Evolutionary conservation across 2,329 filamentous ascomycete genomes (phyloP), one percentile per base, ranked within the genome.

Genomic region (Nemania sp.): DNA sequence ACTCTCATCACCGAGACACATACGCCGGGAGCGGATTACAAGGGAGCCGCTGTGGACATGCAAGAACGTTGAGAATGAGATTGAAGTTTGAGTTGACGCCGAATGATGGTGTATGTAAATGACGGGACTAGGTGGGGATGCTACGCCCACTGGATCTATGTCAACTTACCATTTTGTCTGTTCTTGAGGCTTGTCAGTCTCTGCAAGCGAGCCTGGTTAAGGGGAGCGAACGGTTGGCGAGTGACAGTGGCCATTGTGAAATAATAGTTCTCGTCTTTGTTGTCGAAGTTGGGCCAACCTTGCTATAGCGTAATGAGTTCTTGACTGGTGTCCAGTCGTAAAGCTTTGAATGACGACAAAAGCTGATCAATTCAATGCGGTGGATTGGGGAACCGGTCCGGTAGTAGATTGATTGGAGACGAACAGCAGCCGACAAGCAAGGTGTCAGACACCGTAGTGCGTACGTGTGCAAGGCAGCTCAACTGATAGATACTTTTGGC

Each of bases 101-200:
- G 11, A n/a, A 43, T 19, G 19, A 31, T 36, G 0, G 15, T 14
- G 40, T 23, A n/a, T n/a, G n/a, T n/a, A n/a, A 22, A 24, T 41
- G 15, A 20, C 8, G 15, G n/a, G 48, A 26, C 14, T 11, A 33
- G 24, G 39, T 3, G 2, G 34, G 17, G 24, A 23, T n/a, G n/a
- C n/a, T n/a, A n/a, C n/a, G n/a, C n/a, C n/a, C n/a, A n/a, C n/a
- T n/a, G n/a, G n/a, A n/a, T n/a, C 42, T 44, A 31, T 14, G 11
- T 30, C 34, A 52, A 77, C 80, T 63, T 80, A 87, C 84, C 80
- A 77, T 86, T 86, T 68, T 92, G 89, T 71, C 86, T 80, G 72
- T 92, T 92, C 78, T 91, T 93, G 45, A 86, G 74, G 73, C 84
- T 90, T 22, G 85, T 86, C 64, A 93, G 76, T 60, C 78, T 83